These are phyloP conservation scores for Hygrophorus russula DNA, from an alignment of 768 basidiomycete species.

Conservation along the genomic window DNA sequence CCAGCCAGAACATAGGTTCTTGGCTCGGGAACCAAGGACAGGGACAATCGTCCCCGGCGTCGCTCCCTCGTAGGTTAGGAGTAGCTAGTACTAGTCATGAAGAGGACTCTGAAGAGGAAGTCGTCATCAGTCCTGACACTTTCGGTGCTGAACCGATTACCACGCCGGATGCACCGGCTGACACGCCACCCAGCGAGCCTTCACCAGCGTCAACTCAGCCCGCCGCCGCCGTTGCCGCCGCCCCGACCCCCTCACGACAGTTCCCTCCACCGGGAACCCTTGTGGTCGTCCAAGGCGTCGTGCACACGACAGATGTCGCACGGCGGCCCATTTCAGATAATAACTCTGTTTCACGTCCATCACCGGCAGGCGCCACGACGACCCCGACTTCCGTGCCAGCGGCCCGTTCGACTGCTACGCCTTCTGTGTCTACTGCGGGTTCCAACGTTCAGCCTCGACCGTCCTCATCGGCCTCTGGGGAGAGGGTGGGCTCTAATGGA, in stretches of 20 bases:
- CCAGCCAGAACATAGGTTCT: not conserved
- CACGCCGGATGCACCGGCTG: not conserved
- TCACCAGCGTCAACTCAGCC: not conserved
- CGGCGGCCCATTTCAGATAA: not conserved
- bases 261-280: conserved; percentile 71
- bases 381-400: not conserved
- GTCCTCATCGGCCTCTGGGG: conserved; percentile 18
- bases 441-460: conserved; percentile 16
- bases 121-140: conserved; percentile 1
- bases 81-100: not conserved
- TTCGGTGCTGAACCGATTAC: not conserved
- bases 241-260: conserved; percentile 21
- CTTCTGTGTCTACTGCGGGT: conserved; percentile 6
- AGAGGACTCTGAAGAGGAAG: not conserved
- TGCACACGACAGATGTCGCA: conserved; percentile 8
- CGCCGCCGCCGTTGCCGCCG: not conserved
- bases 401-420: not conserved
- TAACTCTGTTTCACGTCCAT: conserved; percentile 4
- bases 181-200: not conserved
- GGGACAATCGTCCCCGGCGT: not conserved
- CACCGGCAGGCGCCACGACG: conserved; percentile 2
- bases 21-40: not conserved
- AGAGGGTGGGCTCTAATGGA: conserved; percentile 12
- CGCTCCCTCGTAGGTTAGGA: not conserved
- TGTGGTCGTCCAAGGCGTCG: conserved; percentile 66